Conservation (phyloP, 1,284 basidiomycete species). For the Irpex lacteus region DNA sequence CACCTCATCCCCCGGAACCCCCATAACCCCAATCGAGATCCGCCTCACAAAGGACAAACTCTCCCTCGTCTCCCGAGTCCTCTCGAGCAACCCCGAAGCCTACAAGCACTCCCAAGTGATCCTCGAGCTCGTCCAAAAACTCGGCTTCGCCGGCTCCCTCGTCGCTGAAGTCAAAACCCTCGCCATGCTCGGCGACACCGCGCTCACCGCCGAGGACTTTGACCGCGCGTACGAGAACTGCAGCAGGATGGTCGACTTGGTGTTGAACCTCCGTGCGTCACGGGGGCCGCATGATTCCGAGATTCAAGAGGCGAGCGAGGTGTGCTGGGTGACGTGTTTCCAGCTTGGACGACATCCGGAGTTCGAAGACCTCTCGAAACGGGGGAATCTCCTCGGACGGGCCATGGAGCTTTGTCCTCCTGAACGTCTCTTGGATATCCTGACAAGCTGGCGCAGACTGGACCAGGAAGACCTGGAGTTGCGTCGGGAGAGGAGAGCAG, state of each 20-base stretch:
- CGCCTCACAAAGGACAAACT: constrained; percentile 85
- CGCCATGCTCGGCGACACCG: constrained; percentile 86
- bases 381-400: constrained; percentile 72
- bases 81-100: constrained; percentile 79
- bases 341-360: constrained; percentile 81
- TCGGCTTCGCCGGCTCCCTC: constrained; percentile 72
- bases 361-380: constrained; percentile 65
- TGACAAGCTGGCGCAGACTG: constrained; percentile 69
- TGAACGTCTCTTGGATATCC: constrained; percentile 71
- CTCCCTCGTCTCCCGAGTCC: constrained; percentile 76
- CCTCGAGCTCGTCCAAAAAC: constrained; percentile 82
- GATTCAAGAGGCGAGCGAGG: constrained; percentile 64
- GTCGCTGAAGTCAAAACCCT: constrained; percentile 78
- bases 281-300: constrained; percentile 40
- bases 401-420: constrained; percentile 87
- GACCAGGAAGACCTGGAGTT: constrained; percentile 59
- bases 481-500: constrained; percentile 30
- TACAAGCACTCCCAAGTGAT: constrained; percentile 90
- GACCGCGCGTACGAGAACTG: constrained; percentile 67
- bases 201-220: constrained; percentile 80
- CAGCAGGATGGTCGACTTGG: constrained; percentile 68
- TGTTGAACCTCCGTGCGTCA: constrained; percentile 43
- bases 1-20: constrained; percentile 67
- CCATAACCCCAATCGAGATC: constrained; percentile 87
- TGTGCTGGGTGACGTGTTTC: constrained; percentile 86